Evolutionary conservation across 352 stramenopile species (phyloP).

Genomic region (Globisporangium acanthophoron): DNA sequence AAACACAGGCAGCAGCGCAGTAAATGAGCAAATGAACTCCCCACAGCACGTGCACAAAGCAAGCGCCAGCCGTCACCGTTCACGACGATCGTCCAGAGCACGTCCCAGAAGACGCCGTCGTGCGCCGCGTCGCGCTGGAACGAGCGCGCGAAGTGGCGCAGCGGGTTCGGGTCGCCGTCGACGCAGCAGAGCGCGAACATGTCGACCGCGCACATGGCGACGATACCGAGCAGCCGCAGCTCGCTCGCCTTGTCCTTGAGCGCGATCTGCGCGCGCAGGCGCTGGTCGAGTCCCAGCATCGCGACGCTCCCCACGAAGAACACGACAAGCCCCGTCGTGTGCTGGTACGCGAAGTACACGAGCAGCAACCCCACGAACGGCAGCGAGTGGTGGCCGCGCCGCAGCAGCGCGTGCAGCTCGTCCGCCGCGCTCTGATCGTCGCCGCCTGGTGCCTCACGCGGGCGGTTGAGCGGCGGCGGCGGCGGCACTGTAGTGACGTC

Average conservation of each 20-base stretch:
- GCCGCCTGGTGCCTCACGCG: conserved; percentile 14
- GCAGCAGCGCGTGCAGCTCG: conserved; percentile 58
- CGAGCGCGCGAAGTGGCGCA: conserved; percentile 40
- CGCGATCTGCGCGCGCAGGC: conserved; percentile 56
- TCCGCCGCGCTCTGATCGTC: conserved; percentile 53
- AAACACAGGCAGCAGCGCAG: too few species aligned
- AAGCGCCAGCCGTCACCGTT: conserved; percentile 40
- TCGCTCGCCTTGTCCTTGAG: conserved; percentile 69
- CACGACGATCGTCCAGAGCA: conserved; percentile 72
- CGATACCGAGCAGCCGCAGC: conserved; percentile 42
- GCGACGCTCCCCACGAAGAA: conserved; percentile 59
- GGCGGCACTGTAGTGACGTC: background rate
- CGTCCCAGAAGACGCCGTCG: conserved; percentile 45
- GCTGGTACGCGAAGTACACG: conserved; percentile 77
- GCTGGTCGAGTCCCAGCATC: conserved; percentile 70
- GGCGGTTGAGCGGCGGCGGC: background rate
- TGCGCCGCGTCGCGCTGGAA: conserved; percentile 23
- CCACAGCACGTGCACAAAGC: background rate
- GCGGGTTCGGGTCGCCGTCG: conserved; percentile 54
- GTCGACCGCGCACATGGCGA: conserved; percentile 50
- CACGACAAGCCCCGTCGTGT: conserved; percentile 61
- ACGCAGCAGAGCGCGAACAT: conserved; percentile 56
- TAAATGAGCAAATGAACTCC: background rate
- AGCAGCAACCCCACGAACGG: conserved; percentile 68
- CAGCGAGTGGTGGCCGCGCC: conserved; percentile 65